A percentile compares a stretch with the other conserved stretches of the same genome.
phyloP scores from a whole-genome alignment of 2,329 filamentous ascomycete genomes.

The Fusarium temperatum region DNA sequence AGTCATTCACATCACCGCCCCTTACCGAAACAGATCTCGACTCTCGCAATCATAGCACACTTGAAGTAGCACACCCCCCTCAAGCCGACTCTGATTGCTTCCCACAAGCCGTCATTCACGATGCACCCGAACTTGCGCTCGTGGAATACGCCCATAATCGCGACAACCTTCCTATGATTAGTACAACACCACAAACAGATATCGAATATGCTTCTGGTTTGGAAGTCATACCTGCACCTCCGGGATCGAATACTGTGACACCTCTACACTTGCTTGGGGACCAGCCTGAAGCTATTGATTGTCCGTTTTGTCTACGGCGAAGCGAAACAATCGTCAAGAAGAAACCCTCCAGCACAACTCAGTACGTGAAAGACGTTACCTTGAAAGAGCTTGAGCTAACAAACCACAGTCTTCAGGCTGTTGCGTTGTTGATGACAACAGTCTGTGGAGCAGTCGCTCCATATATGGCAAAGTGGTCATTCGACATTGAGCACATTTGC shows the following conservation, averaged over 20 bases:
- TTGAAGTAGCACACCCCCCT: neutral
- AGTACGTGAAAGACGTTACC: neutral
- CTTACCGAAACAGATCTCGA: neutral
- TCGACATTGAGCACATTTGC: neutral
- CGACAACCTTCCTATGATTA: neutral
- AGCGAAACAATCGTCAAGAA: neutral
- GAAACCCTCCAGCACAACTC: neutral
- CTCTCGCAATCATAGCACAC: neutral
- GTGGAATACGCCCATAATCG: neutral
- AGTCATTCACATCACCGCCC: neutral
- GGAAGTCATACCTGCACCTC: neutral
- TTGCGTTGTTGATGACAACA: neutral
- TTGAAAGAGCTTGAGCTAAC: accelerated
- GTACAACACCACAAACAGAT: neutral
- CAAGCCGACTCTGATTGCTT: neutral
- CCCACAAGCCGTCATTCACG: neutral
- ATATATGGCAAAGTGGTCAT: conserved; percentile 1
- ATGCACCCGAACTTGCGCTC: neutral
- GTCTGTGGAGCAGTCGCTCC: neutral
- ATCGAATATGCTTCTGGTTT: neutral
- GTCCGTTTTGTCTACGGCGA: neutral
- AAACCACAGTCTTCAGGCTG: neutral
- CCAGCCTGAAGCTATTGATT: neutral
- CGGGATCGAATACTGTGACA: neutral
- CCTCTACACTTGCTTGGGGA: neutral